Evolutionary conservation across 257 asterid genomes (phyloP).

Genomic region (Oldenlandia corymbosa): DNA sequence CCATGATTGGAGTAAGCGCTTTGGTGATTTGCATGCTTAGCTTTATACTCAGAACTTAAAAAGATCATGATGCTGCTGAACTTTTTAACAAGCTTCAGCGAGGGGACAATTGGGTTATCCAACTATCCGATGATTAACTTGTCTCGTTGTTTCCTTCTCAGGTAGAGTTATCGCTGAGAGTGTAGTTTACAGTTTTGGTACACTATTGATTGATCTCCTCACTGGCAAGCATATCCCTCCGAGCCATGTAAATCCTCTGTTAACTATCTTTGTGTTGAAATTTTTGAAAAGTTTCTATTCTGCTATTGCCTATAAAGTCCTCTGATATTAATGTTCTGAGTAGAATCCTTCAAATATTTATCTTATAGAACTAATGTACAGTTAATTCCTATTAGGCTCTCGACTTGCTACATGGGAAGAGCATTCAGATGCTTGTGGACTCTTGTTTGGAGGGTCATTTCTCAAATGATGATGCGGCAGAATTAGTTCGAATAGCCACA

Average conservation of each 20-base stretch:
- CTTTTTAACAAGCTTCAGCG: background rate
- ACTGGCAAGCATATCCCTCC: conserved; percentile 54
- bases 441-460: conserved; percentile 44
- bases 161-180: conserved; percentile 44
- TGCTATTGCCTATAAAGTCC: background rate
- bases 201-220: conserved; percentile 48
- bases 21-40: background rate
- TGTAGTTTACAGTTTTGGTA: conserved; percentile 47
- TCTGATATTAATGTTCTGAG: background rate
- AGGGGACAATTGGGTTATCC: background rate
- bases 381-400: conserved; percentile 32
- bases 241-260: conserved; percentile 31
- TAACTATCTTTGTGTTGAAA: conserved; percentile 1
- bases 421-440: conserved; percentile 36
- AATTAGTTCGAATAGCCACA: conserved; percentile 36
- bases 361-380: background rate
- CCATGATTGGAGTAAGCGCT: background rate
- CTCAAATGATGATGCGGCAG: conserved; percentile 39
- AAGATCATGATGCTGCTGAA: background rate
- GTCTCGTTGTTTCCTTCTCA: conserved; percentile 21
- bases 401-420: conserved; percentile 44
- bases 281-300: background rate
- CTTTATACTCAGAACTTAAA: background rate
- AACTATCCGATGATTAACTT: background rate
- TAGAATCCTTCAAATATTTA: background rate